A percentile compares a stretch with the other conserved stretches of the same genome.
Evolutionary conservation across 2,329 filamentous ascomycete genomes (phyloP).

Genomic region (Juglanconis juglandina): DNA sequence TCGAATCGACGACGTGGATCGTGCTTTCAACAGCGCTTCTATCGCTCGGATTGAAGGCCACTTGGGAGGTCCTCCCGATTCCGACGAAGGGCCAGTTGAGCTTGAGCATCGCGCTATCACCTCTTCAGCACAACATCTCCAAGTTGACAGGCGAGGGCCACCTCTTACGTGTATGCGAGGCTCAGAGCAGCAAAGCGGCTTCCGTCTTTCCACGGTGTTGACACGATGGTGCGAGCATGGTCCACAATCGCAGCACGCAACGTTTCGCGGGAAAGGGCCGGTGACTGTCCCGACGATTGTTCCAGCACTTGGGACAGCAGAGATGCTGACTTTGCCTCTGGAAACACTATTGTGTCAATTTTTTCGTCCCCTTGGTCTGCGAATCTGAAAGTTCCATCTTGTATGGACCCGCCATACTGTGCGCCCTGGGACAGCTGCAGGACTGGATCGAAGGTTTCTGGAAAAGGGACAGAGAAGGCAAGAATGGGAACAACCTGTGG

Average conservation of each 20-base stretch:
- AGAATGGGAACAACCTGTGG: constrained; percentile 22
- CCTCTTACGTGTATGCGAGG: constrained; percentile 27
- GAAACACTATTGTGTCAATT: constrained; percentile 25
- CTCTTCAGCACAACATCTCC: constrained; percentile 16
- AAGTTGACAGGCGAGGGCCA: background rate
- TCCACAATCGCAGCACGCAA: constrained; percentile 21
- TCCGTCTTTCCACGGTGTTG: constrained; percentile 22
- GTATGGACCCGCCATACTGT: constrained; percentile 14
- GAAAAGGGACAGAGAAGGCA: constrained; percentile 23
- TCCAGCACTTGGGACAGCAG: constrained; percentile 25
- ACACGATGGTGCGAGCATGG: constrained; percentile 22
- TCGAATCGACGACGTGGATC: constrained; percentile 21
- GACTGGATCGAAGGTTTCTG: constrained; percentile 24
- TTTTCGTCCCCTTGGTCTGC: constrained; percentile 22
- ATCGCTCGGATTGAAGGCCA: constrained; percentile 11
- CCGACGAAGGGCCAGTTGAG: constrained; percentile 26
- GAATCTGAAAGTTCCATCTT: constrained; percentile 14
- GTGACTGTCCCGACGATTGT: constrained; percentile 15
- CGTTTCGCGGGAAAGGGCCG: constrained; percentile 5
- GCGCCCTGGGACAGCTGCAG: constrained; percentile 14
- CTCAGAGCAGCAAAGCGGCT: constrained; percentile 24
- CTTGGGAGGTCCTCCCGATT: constrained; percentile 5
- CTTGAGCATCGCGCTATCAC: constrained; percentile 26
- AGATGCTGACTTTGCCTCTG: constrained; percentile 26
- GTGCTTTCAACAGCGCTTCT: constrained; percentile 20